Evolutionary conservation across 495 filamentous ascomycete genomes (phyloP).

Genomic region (Alectoria sarmentosa): DNA sequence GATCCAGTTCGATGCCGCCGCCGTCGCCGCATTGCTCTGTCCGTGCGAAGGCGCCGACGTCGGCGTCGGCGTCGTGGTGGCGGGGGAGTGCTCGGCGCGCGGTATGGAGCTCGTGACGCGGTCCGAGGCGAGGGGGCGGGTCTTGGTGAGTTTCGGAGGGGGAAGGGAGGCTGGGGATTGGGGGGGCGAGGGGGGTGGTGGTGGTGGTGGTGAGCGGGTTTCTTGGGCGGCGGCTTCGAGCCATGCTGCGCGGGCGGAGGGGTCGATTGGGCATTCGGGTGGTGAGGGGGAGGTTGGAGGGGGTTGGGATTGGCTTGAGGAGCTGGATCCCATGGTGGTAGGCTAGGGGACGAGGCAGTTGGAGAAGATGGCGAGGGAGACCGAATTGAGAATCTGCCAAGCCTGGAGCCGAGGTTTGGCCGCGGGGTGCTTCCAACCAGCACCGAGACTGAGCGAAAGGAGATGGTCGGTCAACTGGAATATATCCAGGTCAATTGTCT

Average conservation of each 20-base stretch:
- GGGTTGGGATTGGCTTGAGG: constrained; percentile 8
- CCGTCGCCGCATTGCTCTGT: constrained; percentile 59
- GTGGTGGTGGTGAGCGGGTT: constrained; percentile 31
- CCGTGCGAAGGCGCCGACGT: constrained; percentile 34
- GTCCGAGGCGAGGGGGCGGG: constrained; percentile 32
- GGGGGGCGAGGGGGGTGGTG: constrained; percentile 17
- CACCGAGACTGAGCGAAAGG: neutral
- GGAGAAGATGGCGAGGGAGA: neutral
- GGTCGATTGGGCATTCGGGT: constrained; percentile 75
- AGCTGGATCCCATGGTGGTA: constrained; percentile 18
- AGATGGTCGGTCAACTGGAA: neutral
- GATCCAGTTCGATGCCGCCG: constrained; percentile 76
- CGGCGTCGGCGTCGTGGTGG: constrained; percentile 29
- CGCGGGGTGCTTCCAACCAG: neutral
- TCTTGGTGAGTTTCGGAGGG: constrained; percentile 24
- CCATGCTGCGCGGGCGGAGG: constrained; percentile 79
- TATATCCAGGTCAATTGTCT: neutral
- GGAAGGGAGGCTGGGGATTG: constrained; percentile 31
- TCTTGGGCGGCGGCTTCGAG: constrained; percentile 36
- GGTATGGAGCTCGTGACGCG: constrained; percentile 43
- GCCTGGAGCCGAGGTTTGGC: neutral
- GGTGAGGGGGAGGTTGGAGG: constrained; percentile 31
- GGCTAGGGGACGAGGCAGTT: too few species aligned
- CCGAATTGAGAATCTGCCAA: neutral
- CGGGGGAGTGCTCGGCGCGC: constrained; percentile 61